These are phyloP conservation scores for Phlegmacium glaucopus DNA, from an alignment of 768 basidiomycete genomes.

Conservation along the genomic window DNA sequence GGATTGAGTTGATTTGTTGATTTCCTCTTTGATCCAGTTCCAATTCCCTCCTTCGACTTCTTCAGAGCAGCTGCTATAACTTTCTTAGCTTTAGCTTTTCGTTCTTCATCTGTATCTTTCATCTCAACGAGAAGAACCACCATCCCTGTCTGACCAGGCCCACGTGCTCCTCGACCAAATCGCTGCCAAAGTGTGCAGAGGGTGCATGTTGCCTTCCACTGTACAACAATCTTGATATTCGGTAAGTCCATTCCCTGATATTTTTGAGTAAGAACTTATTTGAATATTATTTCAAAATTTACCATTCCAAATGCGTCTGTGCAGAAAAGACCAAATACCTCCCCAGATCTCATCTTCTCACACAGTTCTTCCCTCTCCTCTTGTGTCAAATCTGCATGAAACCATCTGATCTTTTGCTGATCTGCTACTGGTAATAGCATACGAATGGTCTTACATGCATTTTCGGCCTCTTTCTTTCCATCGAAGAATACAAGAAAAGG, in stretches of 20 bases:
- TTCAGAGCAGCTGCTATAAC: background rate
- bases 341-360: slow-evolving; percentile 10
- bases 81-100: slow-evolving; percentile 7
- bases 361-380: slow-evolving; percentile 14
- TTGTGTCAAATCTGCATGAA: slow-evolving; percentile 24
- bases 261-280: slow-evolving; percentile 3
- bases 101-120: slow-evolving; percentile 22
- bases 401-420: slow-evolving; percentile 19
- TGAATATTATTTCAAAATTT: slow-evolving; percentile 3
- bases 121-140: slow-evolving; percentile 25
- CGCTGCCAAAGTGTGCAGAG: slow-evolving; percentile 29
- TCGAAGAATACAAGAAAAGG: slow-evolving; percentile 25
- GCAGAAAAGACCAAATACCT: slow-evolving; percentile 22
- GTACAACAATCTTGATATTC: slow-evolving; percentile 31
- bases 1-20: background rate
- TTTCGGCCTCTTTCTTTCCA: slow-evolving; percentile 15
- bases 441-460: slow-evolving; percentile 8
- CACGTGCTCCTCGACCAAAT: slow-evolving; percentile 26
- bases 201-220: slow-evolving; percentile 23
- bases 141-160: slow-evolving; percentile 8
- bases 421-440: slow-evolving; percentile 3
- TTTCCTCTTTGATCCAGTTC: background rate
- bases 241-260: slow-evolving; percentile 34
- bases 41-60: background rate
- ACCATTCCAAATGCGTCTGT: slow-evolving; percentile 36